These are phyloP conservation scores for Favolaschia claudopus DNA, from an alignment of 768 basidiomycete genomes.

Conservation along the genomic window DNA sequence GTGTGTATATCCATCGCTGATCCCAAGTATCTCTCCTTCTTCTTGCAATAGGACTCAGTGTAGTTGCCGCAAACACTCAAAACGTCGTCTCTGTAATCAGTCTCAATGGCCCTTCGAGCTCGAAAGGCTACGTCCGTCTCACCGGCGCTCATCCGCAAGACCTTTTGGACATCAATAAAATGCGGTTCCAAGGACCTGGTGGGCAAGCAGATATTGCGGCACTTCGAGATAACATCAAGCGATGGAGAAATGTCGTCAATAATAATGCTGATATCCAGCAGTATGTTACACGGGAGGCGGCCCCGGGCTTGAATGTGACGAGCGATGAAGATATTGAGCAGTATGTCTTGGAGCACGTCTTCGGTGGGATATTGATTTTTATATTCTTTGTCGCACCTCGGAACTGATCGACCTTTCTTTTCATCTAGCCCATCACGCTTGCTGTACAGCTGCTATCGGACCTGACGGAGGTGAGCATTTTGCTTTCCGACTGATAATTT, in stretches of 20 bases:
- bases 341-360: conserved; percentile 30
- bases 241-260: conserved; percentile 26
- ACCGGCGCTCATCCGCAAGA: conserved; percentile 40
- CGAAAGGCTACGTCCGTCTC: conserved; percentile 35
- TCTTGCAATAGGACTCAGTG: conserved; percentile 22
- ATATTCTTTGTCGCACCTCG: no score
- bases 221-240: conserved; percentile 33
- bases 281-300: conserved; percentile 25
- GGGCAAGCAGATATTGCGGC: conserved; percentile 31
- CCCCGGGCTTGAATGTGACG: conserved; percentile 30
- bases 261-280: conserved; percentile 1
- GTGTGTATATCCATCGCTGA: no score
- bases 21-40: no score
- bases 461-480: conserved; percentile 29
- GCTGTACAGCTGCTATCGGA: conserved; percentile 38
- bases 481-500: no score
- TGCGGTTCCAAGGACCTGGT: conserved; percentile 31
- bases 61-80: conserved; percentile 20
- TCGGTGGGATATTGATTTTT: no score
- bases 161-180: conserved; percentile 34
- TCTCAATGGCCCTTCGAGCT: conserved; percentile 35
- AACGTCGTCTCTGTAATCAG: conserved; percentile 32
- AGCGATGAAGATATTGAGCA: conserved; percentile 33
- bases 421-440: conserved; percentile 40
- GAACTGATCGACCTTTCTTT: background rate